Evolutionary conservation across 768 basidiomycete species (phyloP).

Genomic region (Hemileccinum rubropunctum): DNA sequence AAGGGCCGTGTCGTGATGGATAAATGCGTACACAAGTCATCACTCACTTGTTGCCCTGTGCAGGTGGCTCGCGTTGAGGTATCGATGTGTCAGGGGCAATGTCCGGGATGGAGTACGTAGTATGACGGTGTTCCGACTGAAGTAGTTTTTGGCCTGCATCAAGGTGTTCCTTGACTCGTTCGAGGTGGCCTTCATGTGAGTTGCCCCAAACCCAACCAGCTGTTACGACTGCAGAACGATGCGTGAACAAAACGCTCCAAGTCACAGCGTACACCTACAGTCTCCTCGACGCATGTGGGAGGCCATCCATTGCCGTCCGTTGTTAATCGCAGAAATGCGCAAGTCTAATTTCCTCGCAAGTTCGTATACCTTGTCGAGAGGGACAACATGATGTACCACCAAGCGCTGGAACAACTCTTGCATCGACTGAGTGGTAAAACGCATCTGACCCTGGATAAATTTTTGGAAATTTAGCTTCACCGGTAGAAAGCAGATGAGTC

Average conservation of each 20-base stretch:
- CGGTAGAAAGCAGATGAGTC: not conserved
- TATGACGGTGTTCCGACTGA: constrained; percentile 12
- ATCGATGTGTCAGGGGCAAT: constrained; percentile 9
- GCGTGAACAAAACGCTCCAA: not conserved
- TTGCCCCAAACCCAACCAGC: constrained; percentile 34
- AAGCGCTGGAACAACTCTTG: constrained; percentile 20
- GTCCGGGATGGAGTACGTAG: constrained; percentile 17
- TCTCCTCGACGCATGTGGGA: constrained; percentile 40
- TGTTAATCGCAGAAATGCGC: constrained; percentile 22
- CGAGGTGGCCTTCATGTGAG: constrained; percentile 31
- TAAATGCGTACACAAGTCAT: not conserved
- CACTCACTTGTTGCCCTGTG: constrained; percentile 16
- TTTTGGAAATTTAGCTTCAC: not conserved
- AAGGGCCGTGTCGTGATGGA: not conserved
- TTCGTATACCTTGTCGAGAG: constrained; percentile 21
- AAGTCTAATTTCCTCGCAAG: constrained; percentile 24
- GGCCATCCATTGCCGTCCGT: constrained; percentile 36
- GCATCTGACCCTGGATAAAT: constrained; percentile 23
- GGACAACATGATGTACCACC: constrained; percentile 25
- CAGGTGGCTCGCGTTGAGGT: constrained; percentile 16
- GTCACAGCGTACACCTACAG: constrained; percentile 22
- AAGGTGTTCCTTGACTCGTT: constrained; percentile 32
- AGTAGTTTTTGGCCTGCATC: constrained; percentile 29
- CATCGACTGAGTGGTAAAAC: constrained; percentile 19
- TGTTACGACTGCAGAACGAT: constrained; percentile 19